Evolutionary conservation across 495 filamentous ascomycete genomes (phyloP), one percentile per base, ranked within the genome.

Genomic region (Lentithecium fluviatile): DNA sequence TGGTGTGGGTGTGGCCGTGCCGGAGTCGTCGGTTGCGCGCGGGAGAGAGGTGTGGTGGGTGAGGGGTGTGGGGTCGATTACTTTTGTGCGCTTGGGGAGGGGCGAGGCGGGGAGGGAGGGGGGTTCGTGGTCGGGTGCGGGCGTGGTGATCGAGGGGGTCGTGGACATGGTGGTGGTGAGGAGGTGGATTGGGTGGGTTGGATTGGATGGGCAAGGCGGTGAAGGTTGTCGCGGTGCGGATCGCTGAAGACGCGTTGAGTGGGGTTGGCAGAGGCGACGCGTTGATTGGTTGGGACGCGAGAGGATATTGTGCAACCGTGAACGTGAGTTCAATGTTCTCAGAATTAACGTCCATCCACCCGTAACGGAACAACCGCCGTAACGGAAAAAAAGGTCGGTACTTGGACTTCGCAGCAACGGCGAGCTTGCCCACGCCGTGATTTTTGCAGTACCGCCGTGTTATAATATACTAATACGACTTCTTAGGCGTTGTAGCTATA

Each of bases 61-160:
- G 58, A 54, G 34, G 15, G 47, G 52, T 24, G 66, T 55, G 38
- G 71, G 57, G 56, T 69, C 61, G 64, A 68, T 66, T 64, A 68
- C 71, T 68, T 85, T 86, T 26, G 82, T 79, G 49, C 84, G 82
- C 76, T 88, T 88, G n/a, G 84, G 75, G 52, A 84, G 76, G 11
- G 85, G 85, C 15, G 84, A 87, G 64, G 78, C 70, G 50, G 83
- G 82, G 50, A 84, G 76, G 45, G 82, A 84, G 54, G 82, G 81
- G 13, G 79, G 76, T 72, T 82, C 74, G 73, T 76, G 80, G 50
- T 65, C 64, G 56, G 68, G 56, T 20, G 64, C 32, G 47, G 57
- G 49, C 43, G 67, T 64, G 13, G 40, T 43, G 25, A 64, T 64
- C 55, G 40, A 52, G 21, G 12, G 52, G 17, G 11, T n/a, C 10